Evolutionary conservation across 75 land plant genomes (phyloP).

Genomic region (Cupressus sempervirens): DNA sequence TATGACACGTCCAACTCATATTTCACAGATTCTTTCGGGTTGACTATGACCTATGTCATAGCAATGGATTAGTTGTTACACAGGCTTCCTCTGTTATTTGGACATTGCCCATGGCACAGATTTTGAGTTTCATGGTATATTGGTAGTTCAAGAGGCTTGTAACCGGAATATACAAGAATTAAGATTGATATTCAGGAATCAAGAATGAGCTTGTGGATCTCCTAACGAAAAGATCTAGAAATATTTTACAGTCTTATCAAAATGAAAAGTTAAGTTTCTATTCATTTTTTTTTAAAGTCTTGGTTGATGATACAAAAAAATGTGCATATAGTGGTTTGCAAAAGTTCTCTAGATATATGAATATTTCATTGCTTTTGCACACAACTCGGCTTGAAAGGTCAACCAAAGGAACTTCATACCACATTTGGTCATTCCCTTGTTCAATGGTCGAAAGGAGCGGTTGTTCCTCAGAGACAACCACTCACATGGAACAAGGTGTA

Average conservation of each 20-base stretch:
- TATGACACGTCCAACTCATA: background rate
- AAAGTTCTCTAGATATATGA: background rate
- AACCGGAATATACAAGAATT: too few relatives aligned
- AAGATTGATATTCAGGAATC: too few relatives aligned
- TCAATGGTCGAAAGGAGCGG: conserved; percentile 34
- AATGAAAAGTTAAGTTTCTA: background rate
- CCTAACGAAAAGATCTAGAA: background rate
- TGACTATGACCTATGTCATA: background rate
- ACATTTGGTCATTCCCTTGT: conserved; percentile 26
- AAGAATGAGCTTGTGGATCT: too few relatives aligned
- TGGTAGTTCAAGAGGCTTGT: too few relatives aligned
- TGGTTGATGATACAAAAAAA: background rate
- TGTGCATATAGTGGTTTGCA: background rate
- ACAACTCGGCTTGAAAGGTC: conserved; percentile 50
- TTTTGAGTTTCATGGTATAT: too few relatives aligned
- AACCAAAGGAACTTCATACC: conserved; percentile 27
- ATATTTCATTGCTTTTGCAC: background rate
- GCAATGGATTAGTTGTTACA: too few relatives aligned
- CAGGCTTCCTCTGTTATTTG: too few relatives aligned
- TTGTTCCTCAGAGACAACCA: conserved; percentile 32
- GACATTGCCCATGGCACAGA: too few relatives aligned
- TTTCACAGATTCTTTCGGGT: background rate
- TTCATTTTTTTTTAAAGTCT: background rate
- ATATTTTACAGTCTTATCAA: background rate
- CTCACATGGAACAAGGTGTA: conserved; percentile 89